Base-by-base conservation (phyloP, 2,329 filamentous ascomycete genomes). In the Raffaelea ambrosiae region DNA sequence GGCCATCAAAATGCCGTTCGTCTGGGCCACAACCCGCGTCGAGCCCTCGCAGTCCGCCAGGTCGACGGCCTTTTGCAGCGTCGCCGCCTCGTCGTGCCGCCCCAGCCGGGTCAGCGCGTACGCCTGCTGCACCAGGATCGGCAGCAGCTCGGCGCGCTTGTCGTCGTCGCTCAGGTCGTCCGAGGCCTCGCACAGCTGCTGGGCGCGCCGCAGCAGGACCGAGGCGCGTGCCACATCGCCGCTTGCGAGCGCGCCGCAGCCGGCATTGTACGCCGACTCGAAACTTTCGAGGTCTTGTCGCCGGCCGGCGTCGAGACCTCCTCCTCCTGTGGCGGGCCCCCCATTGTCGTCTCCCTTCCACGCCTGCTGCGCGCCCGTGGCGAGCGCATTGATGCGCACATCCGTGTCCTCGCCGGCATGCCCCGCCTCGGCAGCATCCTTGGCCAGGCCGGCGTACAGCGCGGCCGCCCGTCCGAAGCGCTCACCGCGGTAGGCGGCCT, bases 201-300 rank as follows among this genome's bases (percentile, higher is more conserved):
- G 76, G 3, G 88, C 82, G 47, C 83, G 74, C 64, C 83, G 84
- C 51, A 93, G 67, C 48, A 90, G 70, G 21, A 83, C 68, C 20
- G 79, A 73, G 1, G 80, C 86, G 54, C 80, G 76, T 4, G 67
- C 72, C 35, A 86, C 69, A 55, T 86, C 82, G 8, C 81, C 83
- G 42, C 79, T 72, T 14, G 84, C 84, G 57, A 93, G 81, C 61
- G 78, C 80, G 19, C 74, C 74, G 61, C 86, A 91, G 9, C 86
- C 87, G 21, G 80, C 76, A 63, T 94, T 94, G 67, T 87, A 94
- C 11, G 85, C 83, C 22, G 84, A 83, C 67, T 93, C 88, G 56
- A 93, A 93, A 2, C 83, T 78, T 53, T 89, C 84, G 22, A 85
- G 66, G 56, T 86, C 79, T 51, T 82, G 79, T 50, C 74, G 68